Conservation (phyloP, 1,284 basidiomycete species). For the Naganishia liquefaciens region DNA sequence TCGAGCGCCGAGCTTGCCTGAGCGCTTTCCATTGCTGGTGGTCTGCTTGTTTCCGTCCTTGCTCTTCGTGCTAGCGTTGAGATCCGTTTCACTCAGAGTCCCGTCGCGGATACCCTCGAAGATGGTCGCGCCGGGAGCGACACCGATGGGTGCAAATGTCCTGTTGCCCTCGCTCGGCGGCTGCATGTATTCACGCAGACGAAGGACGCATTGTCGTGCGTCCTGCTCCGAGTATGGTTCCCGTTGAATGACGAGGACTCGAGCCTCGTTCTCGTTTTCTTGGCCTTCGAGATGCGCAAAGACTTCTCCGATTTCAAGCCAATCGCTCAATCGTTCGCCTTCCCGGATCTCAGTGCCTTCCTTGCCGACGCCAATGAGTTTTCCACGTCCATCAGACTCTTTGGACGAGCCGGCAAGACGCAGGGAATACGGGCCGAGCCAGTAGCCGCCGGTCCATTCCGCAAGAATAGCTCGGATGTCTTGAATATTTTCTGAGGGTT, state of each 20-base stretch:
- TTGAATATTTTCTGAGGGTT: slow-evolving; percentile 52
- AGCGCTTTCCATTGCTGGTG: slow-evolving; percentile 41
- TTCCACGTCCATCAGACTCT: slow-evolving; percentile 34
- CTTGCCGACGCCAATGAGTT: slow-evolving; percentile 41
- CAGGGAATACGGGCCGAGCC: slow-evolving; percentile 55
- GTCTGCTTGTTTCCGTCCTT: slow-evolving; percentile 39
- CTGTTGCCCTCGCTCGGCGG: slow-evolving; percentile 53
- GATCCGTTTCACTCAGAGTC: slow-evolving; percentile 41
- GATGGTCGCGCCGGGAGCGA: slow-evolving; percentile 56
- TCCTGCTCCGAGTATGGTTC: slow-evolving; percentile 58
- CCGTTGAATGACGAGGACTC: slow-evolving; percentile 50
- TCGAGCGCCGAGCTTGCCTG: slow-evolving; percentile 35
- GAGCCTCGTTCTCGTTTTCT: slow-evolving; percentile 36
- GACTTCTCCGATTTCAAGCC: slow-evolving; percentile 53
- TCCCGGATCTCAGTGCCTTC: slow-evolving; percentile 49
- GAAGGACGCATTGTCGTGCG: slow-evolving; percentile 56
- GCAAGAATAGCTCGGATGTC: slow-evolving; percentile 53
- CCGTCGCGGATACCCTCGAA: slow-evolving; percentile 57
- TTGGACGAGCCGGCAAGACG: slow-evolving; percentile 38
- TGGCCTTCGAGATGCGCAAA: slow-evolving; percentile 44
- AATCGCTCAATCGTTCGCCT: slow-evolving; percentile 54
- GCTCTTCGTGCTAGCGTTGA: slow-evolving; percentile 28
- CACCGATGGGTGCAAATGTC: slow-evolving; percentile 51
- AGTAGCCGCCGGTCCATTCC: slow-evolving; percentile 55
- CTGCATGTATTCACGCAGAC: slow-evolving; percentile 56